Base-by-base conservation (phyloP, 139 green algal species). In the Eudorina sp. region DNA sequence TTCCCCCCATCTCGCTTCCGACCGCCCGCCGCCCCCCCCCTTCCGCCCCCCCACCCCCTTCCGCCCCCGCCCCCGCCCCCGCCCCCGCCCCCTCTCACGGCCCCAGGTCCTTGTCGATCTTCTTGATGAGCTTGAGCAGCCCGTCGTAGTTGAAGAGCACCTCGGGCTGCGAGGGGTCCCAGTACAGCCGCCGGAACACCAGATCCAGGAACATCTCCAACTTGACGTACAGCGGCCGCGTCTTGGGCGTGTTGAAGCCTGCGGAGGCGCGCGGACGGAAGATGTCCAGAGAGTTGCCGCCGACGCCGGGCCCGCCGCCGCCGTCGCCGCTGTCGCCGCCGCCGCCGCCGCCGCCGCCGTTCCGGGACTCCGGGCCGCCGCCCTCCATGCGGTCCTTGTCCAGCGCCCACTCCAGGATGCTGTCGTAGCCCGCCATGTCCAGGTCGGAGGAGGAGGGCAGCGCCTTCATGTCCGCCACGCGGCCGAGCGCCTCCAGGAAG, bases 71-170 rank as follows among this genome's bases (percentile, higher is more conserved):
- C n/a, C n/a, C n/a, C n/a, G n/a, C n/a, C n/a, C n/a, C n/a, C 51
- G 51, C 51, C 51, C 13, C 14, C 58, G 18, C 58, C 6, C 58
- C n/a, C 64, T 6, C 73, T 64, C 74, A 96, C 16, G 94, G 94
- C 55, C 95, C 95, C 62, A 97, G 83, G 40, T 96, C 95, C 83
- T 97, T 96, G 76, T 97, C 95, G 13, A 95, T 89, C 90, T 95
- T 96, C 88, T 96, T 96, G 69, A 96, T 74, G 19, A 96, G 89
- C 80, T 93, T 93, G 43, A 95, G 77, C 82, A 96, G 72, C 7
- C 66, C 88, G 21, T 97, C 95, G 68, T 94, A 92, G 77, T 91
- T 96, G 90, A 95, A 97, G 3, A 88, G 73, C 41, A 88, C 90
- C 25, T 94, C 88, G 18, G 94, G 91, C 72, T 96, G 83, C 34